Conservation (phyloP, 225 moss, liverwort and hornwort species). For the Climacium dendroides region DNA sequence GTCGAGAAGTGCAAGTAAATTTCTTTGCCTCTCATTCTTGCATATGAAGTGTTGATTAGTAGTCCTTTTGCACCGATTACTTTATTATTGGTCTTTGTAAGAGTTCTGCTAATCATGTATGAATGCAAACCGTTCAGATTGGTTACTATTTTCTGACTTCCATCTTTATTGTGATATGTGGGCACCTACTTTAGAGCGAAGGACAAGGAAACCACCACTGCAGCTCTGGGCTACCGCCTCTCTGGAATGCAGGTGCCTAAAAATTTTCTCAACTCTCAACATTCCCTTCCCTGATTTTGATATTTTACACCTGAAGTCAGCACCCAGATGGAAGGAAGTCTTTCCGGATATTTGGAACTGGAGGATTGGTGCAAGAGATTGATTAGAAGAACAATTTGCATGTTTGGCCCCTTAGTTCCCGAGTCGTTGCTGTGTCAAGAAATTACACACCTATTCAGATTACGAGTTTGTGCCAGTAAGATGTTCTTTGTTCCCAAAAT, state of each 20-base stretch:
- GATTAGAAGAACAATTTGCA: not conserved
- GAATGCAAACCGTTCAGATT: not conserved
- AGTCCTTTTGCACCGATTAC: not conserved
- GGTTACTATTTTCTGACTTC: not conserved
- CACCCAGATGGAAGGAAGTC: not conserved
- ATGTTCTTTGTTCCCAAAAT: not conserved
- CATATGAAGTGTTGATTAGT: not conserved
- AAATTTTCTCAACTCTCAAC: not conserved
- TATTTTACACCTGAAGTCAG: not conserved
- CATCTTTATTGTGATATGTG: not conserved
- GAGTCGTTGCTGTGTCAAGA: not conserved
- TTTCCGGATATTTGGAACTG: not conserved
- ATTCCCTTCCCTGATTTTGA: not conserved
- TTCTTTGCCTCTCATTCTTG: not conserved
- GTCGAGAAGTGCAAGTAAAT: slow-evolving; percentile 66
- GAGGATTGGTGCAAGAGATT: not conserved
- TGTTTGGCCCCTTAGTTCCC: not conserved
- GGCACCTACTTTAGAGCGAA: slow-evolving; percentile 34
- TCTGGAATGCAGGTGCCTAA: slow-evolving; percentile 81
- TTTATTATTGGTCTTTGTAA: not conserved
- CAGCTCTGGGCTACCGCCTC: slow-evolving; percentile 70
- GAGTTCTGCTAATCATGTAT: not conserved
- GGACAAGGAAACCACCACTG: slow-evolving; percentile 64
- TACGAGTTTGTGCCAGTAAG: not conserved
- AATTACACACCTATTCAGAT: not conserved